Conservation (phyloP, 2,329 filamentous ascomycete species). For the Cladorrhinum sp. region DNA sequence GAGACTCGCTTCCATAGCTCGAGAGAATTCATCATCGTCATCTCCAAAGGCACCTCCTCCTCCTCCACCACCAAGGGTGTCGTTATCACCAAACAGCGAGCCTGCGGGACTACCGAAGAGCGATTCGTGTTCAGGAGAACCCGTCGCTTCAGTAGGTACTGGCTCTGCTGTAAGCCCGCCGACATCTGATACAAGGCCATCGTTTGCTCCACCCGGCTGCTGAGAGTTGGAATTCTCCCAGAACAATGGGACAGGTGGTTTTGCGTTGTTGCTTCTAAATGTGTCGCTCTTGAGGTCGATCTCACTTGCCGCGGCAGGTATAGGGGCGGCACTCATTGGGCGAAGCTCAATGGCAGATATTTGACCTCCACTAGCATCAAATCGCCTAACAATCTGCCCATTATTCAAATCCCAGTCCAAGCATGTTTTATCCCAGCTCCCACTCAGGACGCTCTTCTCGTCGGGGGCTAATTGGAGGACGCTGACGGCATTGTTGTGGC, state of each 20-base stretch:
- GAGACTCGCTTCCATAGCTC: conserved; percentile 61
- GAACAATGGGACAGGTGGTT: conserved; percentile 41
- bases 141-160: conserved; percentile 6
- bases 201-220: background rate
- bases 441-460: conserved; percentile 82
- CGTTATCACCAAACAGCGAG: conserved; percentile 84
- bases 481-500: conserved; percentile 86
- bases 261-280: conserved; percentile 71
- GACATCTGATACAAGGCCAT: background rate
- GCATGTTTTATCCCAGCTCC: conserved; percentile 94
- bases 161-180: background rate
- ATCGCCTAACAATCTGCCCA: conserved; percentile 71
- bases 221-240: background rate
- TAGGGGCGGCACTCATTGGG: conserved; percentile 69
- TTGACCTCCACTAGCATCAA: conserved; percentile 74
- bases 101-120: conserved; percentile 79
- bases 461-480: conserved; percentile 79
- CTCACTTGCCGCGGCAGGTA: conserved; percentile 68
- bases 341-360: conserved; percentile 85
- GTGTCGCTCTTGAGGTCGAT: conserved; percentile 62
- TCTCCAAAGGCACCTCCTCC: conserved; percentile 68
- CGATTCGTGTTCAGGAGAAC: conserved; percentile 69
- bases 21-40: conserved; percentile 79
- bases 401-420: conserved; percentile 94
- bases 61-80: conserved; percentile 49